Base-by-base conservation (phyloP, 106 monocot species). In the Dioscorea alata region DNA sequence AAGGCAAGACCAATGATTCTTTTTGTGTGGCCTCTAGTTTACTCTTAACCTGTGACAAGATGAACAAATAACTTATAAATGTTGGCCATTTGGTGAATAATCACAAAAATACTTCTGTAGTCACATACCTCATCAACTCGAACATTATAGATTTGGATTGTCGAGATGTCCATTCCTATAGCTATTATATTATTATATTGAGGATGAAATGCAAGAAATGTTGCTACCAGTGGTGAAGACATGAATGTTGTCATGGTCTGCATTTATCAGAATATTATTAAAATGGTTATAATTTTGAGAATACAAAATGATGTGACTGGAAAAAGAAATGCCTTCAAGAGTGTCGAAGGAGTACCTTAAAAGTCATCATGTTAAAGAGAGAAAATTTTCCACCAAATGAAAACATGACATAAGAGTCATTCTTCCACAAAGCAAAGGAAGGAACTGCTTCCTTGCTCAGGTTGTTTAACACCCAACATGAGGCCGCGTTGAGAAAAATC, bases 121-220 rank as follows among this genome's bases (percentile, higher is more conserved):
- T 0, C 19, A 16, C 33, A 82, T 77, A 90, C 94, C 88, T 95
- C 88, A 76, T 91, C 88, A 75, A 85, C 81, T 56, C 90, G 77
- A 13, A 88, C 91, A 80, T 95, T 91, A 53, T 91, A 95, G 35
- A 94, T 94, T 57, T 90, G 94, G 48, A 94, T 90, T 23, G 94
- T 90, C 31, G 85, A 94, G 60, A 91, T 85, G 70, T 91, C 88
- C 94, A 95, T 95, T 33, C 88, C 94, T 58, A 95, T 91, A 34
- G 94, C 90, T 82, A 95, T 91, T 70, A 88, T 88, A 66, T 95
- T 88, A 61, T 95, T 95, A 72, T 95, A 88, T 78, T 95, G 90
- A 66, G 94, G 94, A 82, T 95, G 88, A 60, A 95, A 95, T 67
- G 85, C 94, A 58, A 95, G 85, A 81, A 91, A 91, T 34, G 94